phyloP scores from a whole-genome alignment of 352 stramenopile species.

The Detonula confervacea region DNA sequence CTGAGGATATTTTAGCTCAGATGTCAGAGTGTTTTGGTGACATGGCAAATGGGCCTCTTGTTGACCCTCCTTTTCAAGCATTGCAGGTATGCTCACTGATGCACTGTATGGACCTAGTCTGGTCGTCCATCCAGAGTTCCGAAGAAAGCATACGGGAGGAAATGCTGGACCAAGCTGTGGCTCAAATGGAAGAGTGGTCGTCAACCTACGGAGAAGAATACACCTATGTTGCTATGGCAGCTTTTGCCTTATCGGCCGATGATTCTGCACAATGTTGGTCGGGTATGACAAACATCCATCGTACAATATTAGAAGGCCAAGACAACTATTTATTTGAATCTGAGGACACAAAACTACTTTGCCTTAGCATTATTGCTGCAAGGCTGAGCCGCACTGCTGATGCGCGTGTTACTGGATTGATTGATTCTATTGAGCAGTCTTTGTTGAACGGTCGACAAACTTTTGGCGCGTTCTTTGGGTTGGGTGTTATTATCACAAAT shows the following conservation, averaged over 20 bases:
- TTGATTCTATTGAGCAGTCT: constrained; percentile 44
- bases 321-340: constrained; percentile 47
- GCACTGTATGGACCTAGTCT: constrained; percentile 30
- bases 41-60: constrained; percentile 27
- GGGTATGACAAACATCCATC: constrained; percentile 29
- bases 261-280: constrained; percentile 19
- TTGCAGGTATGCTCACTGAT: constrained; percentile 49
- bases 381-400: constrained; percentile 43
- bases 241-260: constrained; percentile 32
- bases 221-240: constrained; percentile 39
- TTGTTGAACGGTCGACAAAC: constrained; percentile 10
- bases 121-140: constrained; percentile 26
- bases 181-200: constrained; percentile 37
- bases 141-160: constrained; percentile 22
- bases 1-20: constrained; percentile 30
- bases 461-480: constrained; percentile 43
- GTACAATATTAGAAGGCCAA: constrained; percentile 35
- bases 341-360: constrained; percentile 46
- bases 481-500: constrained; percentile 41
- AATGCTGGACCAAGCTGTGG: constrained; percentile 18
- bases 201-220: constrained; percentile 29
- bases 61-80: constrained; percentile 37
- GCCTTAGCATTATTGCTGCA: constrained; percentile 33
- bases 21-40: constrained; percentile 50
- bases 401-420: constrained; percentile 37